A percentile compares a stretch with the other conserved stretches of the same genome.
Evolutionary conservation across 768 basidiomycete species (phyloP).

Genomic region (Mrakia gelida): DNA sequence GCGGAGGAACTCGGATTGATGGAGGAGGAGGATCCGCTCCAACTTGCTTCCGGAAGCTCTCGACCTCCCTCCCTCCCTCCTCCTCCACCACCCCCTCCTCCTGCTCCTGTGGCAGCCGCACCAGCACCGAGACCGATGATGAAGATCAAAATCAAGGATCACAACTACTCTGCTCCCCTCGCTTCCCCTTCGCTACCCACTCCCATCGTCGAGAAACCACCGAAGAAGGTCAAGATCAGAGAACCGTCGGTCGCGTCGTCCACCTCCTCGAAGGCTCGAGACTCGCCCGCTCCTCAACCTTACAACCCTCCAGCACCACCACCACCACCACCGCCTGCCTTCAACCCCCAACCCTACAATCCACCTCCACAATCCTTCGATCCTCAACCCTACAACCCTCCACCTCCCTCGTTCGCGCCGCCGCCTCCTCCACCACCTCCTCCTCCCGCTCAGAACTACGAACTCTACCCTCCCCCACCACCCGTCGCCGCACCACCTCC

Average conservation of each 20-base stretch:
- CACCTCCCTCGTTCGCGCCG: not conserved
- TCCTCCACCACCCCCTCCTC: not conserved
- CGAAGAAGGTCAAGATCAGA: constrained; percentile 31
- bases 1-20: constrained; percentile 44
- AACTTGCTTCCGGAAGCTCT: not conserved
- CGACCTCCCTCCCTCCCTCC: not conserved
- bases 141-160: constrained; percentile 30
- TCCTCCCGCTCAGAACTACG: not conserved
- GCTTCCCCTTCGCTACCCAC: constrained; percentile 15
- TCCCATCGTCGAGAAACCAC: constrained; percentile 8
- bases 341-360: not conserved
- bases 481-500: not conserved
- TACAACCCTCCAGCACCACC: not conserved
- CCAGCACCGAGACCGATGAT: not conserved
- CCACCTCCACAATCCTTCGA: not conserved
- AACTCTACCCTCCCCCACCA: not conserved
- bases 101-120: not conserved
- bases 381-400: not conserved
- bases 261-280: constrained; percentile 20
- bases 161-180: constrained; percentile 8
- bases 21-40: constrained; percentile 33
- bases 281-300: constrained; percentile 37
- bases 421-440: not conserved
- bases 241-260: constrained; percentile 11
- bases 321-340: not conserved